Evolutionary conservation across 2,329 filamentous ascomycete species (phyloP).

Genomic region (Lojkania enalia): DNA sequence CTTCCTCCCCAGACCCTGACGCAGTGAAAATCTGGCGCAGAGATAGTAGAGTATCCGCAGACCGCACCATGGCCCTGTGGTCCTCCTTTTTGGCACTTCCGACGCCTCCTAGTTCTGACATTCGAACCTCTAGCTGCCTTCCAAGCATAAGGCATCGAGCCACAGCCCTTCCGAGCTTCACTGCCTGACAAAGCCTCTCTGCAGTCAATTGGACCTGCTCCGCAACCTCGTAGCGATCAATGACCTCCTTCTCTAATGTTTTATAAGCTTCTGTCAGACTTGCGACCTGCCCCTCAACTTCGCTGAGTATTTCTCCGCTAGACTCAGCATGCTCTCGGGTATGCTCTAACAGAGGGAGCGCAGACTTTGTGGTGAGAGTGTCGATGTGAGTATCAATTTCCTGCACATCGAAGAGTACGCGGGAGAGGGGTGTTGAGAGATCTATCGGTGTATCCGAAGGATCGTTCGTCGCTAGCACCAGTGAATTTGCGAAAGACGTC

Average conservation of each 20-base stretch:
- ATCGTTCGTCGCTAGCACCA: conserved; percentile 91
- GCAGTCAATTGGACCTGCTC: conserved; percentile 79
- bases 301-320: conserved; percentile 70
- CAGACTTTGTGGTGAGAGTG: conserved; percentile 79
- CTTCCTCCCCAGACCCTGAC: conserved; percentile 71
- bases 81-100: conserved; percentile 64
- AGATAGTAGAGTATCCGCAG: conserved; percentile 75
- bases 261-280: conserved; percentile 83
- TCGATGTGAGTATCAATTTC: conserved; percentile 97
- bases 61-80: conserved; percentile 77
- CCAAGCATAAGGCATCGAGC: conserved; percentile 79
- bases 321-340: conserved; percentile 74
- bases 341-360: conserved; percentile 76
- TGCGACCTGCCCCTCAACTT: conserved; percentile 78
- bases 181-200: conserved; percentile 76
- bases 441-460: conserved; percentile 86
- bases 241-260: conserved; percentile 82
- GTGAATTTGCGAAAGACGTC: conserved; percentile 79
- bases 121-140: conserved; percentile 83
- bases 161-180: conserved; percentile 75
- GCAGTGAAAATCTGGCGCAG: conserved; percentile 73
- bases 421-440: conserved; percentile 88
- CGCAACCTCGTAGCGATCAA: conserved; percentile 81
- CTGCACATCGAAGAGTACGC: conserved; percentile 93
- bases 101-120: conserved; percentile 66